Conservation (phyloP, 139 green algal genomes). For the Chlorella sp. region DNA sequence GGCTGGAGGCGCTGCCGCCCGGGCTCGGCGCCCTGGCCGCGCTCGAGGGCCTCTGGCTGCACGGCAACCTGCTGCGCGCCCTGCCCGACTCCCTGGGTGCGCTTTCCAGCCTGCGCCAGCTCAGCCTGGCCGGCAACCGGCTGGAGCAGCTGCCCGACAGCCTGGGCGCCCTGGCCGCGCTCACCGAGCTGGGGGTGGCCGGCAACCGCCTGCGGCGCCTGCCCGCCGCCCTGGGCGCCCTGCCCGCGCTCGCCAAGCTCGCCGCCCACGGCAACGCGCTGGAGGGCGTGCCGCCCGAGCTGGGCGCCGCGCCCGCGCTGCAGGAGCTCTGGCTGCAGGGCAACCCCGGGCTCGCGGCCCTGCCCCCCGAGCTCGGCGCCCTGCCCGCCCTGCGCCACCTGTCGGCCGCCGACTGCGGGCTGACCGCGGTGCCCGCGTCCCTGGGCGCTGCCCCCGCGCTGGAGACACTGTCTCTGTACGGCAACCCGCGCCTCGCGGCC, state of each 20-base stretch:
- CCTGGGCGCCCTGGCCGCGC: conserved; percentile 34
- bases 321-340: conserved; percentile 66
- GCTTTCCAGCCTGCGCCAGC: conserved; percentile 49
- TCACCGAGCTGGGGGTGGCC: conserved; percentile 54
- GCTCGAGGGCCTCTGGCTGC: conserved; percentile 65
- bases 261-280: conserved; percentile 61
- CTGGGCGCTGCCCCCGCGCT: conserved; percentile 24
- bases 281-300: conserved; percentile 36
- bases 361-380: conserved; percentile 42
- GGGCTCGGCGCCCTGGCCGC: conserved; percentile 46
- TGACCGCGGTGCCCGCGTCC: conserved; percentile 29
- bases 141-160: conserved; percentile 43
- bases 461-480: conserved; percentile 41
- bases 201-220: conserved; percentile 66
- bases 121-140: conserved; percentile 62
- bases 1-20: conserved; percentile 50
- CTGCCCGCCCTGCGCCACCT: conserved; percentile 47
- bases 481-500: conserved; percentile 30
- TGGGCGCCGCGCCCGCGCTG: conserved; percentile 42
- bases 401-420: conserved; percentile 51
- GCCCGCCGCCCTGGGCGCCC: conserved; percentile 45
- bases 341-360: conserved; percentile 50
- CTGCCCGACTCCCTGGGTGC: conserved; percentile 60
- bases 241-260: conserved; percentile 54
- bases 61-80: conserved; percentile 66